Evolutionary conservation across 2,329 filamentous ascomycete genomes (phyloP).

Genomic region (Ceratocystis papillata): DNA sequence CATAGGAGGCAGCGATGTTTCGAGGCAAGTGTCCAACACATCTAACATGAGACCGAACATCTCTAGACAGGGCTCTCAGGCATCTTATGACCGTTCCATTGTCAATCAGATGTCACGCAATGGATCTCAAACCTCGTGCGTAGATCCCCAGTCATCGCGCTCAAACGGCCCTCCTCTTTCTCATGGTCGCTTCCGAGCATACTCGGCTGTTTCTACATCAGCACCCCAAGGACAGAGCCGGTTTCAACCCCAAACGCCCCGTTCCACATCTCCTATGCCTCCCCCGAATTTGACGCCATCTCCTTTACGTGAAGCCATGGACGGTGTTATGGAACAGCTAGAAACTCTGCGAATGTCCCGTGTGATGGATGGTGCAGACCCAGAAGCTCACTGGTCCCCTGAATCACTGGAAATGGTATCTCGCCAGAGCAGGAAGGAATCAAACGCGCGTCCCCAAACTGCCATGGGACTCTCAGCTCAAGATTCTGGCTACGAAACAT

Average conservation of each 20-base stretch:
- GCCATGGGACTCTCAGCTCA: slow-evolving; percentile 55
- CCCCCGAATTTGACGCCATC: slow-evolving; percentile 76
- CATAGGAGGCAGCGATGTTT: slow-evolving; percentile 28
- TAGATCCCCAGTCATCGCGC: slow-evolving; percentile 16
- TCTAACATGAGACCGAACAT: slow-evolving; percentile 26
- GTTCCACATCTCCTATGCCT: slow-evolving; percentile 52
- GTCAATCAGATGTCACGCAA: slow-evolving; percentile 29
- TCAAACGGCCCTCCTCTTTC: slow-evolving; percentile 18
- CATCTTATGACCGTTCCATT: slow-evolving; percentile 32
- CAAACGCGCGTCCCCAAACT: slow-evolving; percentile 51
- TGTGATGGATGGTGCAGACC: slow-evolving; percentile 35
- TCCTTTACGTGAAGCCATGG: slow-evolving; percentile 87
- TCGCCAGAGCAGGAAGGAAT: slow-evolving; percentile 29
- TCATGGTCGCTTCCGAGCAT: slow-evolving; percentile 22
- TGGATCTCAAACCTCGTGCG: slow-evolving; percentile 32
- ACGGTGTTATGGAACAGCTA: slow-evolving; percentile 91
- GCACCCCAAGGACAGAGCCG: slow-evolving; percentile 14
- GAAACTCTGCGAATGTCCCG: slow-evolving; percentile 64
- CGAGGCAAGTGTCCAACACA: slow-evolving; percentile 25
- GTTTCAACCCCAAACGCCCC: slow-evolving; percentile 40
- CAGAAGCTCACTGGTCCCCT: slow-evolving; percentile 73
- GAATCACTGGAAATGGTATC: slow-evolving; percentile 61
- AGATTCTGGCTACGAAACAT: slow-evolving; percentile 52
- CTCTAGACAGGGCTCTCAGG: slow-evolving; percentile 35
- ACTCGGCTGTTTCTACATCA: slow-evolving; percentile 15